A percentile compares a stretch with the other conserved stretches of the same genome.
Conservation (phyloP, 805 yeast genomes). For the Kuraishia borneana region DNA sequence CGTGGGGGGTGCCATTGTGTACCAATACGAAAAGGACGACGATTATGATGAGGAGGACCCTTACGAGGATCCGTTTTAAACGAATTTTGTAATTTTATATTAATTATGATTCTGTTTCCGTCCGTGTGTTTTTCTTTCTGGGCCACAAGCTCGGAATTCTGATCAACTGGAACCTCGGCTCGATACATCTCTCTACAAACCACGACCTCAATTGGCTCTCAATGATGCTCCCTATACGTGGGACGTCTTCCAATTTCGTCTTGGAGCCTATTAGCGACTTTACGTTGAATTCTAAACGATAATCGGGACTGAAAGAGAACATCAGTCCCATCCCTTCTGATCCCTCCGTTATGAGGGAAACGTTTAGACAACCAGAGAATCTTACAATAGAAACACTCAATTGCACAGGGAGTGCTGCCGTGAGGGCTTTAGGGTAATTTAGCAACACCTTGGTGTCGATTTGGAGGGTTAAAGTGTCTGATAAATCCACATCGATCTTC, state of each 20-base stretch:
- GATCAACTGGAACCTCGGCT: conserved; percentile 84
- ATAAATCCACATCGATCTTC: conserved; percentile 80
- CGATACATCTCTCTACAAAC: conserved; percentile 89
- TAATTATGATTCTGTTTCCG: conserved; percentile 7
- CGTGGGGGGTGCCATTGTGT: conserved; percentile 89
- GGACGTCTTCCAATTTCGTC: conserved; percentile 85
- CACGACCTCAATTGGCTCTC: conserved; percentile 76
- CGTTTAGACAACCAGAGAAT: conserved; percentile 82
- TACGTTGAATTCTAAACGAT: conserved; percentile 79
- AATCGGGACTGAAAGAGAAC: conserved; percentile 88
- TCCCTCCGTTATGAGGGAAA: conserved; percentile 37
- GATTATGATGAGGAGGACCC: conserved; percentile 99
- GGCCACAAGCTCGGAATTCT: conserved; percentile 87
- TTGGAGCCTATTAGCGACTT: conserved; percentile 86
- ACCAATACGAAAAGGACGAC: conserved; percentile 92
- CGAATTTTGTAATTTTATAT: conserved; percentile 2
- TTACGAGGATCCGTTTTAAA: conserved; percentile 84
- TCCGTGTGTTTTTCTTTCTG: conserved; percentile 42
- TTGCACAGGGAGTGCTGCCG: conserved; percentile 81
- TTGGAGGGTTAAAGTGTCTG: conserved; percentile 80
- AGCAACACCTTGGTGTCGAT: conserved; percentile 69
- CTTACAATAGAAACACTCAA: conserved; percentile 81
- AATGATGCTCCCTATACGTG: conserved; percentile 76
- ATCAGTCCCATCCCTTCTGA: conserved; percentile 57
- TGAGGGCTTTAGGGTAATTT: conserved; percentile 72